Base-by-base conservation (phyloP, 2,329 filamentous ascomycete genomes). In the Neopestalotiopsis rosae region DNA sequence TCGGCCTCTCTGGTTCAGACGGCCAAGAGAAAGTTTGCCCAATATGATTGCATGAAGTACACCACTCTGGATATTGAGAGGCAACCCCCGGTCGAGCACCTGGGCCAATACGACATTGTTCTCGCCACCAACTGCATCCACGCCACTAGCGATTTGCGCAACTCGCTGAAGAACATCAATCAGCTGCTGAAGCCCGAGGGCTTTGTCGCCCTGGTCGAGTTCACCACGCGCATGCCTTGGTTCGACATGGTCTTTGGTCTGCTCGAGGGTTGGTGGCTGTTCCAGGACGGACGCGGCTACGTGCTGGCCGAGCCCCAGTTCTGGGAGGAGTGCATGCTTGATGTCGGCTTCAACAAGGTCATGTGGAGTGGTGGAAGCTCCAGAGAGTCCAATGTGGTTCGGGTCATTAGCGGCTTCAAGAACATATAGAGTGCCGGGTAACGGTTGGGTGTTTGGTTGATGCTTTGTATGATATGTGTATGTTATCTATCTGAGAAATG, bases 121-220 rank as follows among this genome's bases (percentile, higher is more conserved):
- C 67, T 82, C n/a, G 74, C 78, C 0, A 75, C 78, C 2, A 82
- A 81, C 67, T 80, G 78, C 65, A 75, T 82, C 9, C 81, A 82
- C 61, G 79, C 80, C 0, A 82, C 80, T 0, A 66, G 61, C 3
- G 68, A 74, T 61, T 70, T 80, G 1, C 61, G 34, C 1, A 13
- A 42, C 1, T 78, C 79, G 1, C 58, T 72, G 5, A 42, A 34
- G 0, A 74, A 80, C 63, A 74, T 80, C 1, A 71, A 73, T 2
- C 65, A 70, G 13, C 70, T 79, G 64, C 69, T 82, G 2, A 71
- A 71, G 4, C 71, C 71, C 2, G 76, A 77, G 17, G 80, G 79
- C 4, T 61, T 74, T 0, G 45, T 81, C 0, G 69, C 70, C 3
- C 71, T 81, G 2, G 63, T 79, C 0, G 80, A 81, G 72, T 62